Evolutionary conservation across 2,329 filamentous ascomycete species (phyloP), one percentile per base, ranked within the genome.

Genomic region (Pestalotiopsis sp.): DNA sequence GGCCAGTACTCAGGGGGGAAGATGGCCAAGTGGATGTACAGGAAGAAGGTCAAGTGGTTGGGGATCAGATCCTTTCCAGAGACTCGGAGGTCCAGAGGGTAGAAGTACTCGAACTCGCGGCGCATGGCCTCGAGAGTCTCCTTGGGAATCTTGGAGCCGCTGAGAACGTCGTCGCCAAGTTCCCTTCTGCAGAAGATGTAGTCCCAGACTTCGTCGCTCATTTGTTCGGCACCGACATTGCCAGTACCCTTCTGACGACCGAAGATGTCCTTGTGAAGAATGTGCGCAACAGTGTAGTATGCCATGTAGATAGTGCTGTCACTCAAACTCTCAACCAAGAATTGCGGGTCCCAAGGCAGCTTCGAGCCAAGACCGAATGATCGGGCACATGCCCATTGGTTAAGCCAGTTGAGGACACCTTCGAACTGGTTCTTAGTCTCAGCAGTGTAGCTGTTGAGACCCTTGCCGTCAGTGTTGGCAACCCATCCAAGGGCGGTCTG

Each of bases 181-280:
- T 94, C 91, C 20, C 90, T 89, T 68, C 94, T 90, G 78, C 89
- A 91, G 84, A 98, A 98, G 74, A 98, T 84, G 78, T 97, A 98
- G 81, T 99, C 95, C 94, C 95, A 99, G 61, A 97, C 93, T 75
- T 97, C 94, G 73, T 98, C 95, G 9, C 88, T 94, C 92, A 98
- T 95, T 81, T 98, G 94, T 69, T 96, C 93, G 1, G 94, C 85
- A 58, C 86, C 88, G 73, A 98, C 87, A 71, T 91, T 89, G 66
- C 90, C 85, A 41, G 87, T 77, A 72, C 94, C 94, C 73, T 88
- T 86, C 61, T 89, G 87, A 74, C 90, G 89, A 66, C 96, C 96
- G 74, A 94, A 98, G 70, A 96, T 90, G 75, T 98, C 96, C 65
- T 88, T 90, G 82, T 97, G 94, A 39, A 97, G 87, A 78, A 82